Base-by-base conservation (phyloP, 1,139 yeast species). In the Yarrowia galli region DNA sequence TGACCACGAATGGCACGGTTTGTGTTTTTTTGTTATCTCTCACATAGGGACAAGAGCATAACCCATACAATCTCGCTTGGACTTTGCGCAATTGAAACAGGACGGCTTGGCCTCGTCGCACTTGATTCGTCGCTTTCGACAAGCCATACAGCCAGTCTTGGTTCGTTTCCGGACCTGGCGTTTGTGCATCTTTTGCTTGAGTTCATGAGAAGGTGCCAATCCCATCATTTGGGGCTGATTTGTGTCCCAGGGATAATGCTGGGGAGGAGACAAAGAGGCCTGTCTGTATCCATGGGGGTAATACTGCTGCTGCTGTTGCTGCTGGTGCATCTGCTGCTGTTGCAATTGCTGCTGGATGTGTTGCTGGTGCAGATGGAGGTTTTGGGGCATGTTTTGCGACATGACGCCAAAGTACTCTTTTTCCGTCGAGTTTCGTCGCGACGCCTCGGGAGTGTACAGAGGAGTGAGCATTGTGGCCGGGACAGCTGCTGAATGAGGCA, bases 41-140 rank as follows among this genome's bases (percentile, higher is more conserved):
- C 32, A 45, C 40, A 54, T 54, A 15, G 65, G 43, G 1, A 61
- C 28, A 23, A 61, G 15, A 25, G 65, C 65, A 15, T 61, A 61
- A 0, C 66, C 66, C 66, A 61, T 35, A 25, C 98, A 93, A 35
- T 85, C 89, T 49, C 93, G 81, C 51, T 88, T 89, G 85, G 92
- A 85, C 72, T 90, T 88, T 68, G 82, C 79, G 77, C 98, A 93
- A 77, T 92, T 92, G 36, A 81, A 82, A 77, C 98, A 93, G 16
- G 81, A 76, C 0, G 98, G 98, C 72, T 87, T 89, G 0, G 82
- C 81, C 77, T 93, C 98, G 76, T 93, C 98, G 81, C 98, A 93
- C 76, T 93, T 93, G 64, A 93, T 97, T 67, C 98, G 81, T 73
- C 98, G 84, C 72, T 86, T 84, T 75, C 93, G 93, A 78, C 98